Evolutionary conservation across 2,329 filamentous ascomycete species (phyloP), one percentile per base, ranked within the genome.

Genomic region (Niveomyces coronatus): DNA sequence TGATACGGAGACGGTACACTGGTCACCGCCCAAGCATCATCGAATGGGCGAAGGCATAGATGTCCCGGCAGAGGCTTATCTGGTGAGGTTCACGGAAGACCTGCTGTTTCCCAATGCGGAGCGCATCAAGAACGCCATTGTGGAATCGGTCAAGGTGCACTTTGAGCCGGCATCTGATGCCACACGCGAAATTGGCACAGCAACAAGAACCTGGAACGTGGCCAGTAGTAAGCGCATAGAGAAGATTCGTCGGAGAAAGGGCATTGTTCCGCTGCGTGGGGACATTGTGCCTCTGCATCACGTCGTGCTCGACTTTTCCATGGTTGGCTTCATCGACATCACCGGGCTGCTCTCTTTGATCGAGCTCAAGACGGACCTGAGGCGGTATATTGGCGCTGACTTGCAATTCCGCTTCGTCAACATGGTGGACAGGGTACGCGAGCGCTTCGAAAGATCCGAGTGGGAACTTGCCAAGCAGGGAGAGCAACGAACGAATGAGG

Each of bases 101-200:
- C 57, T 79, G 24, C 70, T 79, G 54, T 80, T 79, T 58, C 70
- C 67, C 44, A 79, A 80, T 48, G 73, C 74, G 3, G 71, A 73
- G 40, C 58, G 65, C 28, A 54, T 68, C 42, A 74, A 71, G 33
- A 61, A 53, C 3, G 54, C 59, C 7, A 64, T 71, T 14, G 54
- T 75, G 13, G 70, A 76, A 44, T 56, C 59, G 2, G 51, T 76
- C 26, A 65, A 71, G 44, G 45, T 57, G 2, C 49, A 49, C 17
- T 57, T 50, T 15, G 47, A 55, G n/a, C 53, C 54, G n/a, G 68
- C 64, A 0, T 58, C 61, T 43, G 63, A 67, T 43, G 55, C 62
- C 0, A 57, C 60, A 1, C 49, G 57, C 4, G 60, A 63, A 42
- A 55, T 58, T 32, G 53, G 58, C 5, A 51, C 55, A 0, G 51